Base-by-base conservation (phyloP, 371 early-diverging fungal species). In the Mortierella sp. region DNA sequence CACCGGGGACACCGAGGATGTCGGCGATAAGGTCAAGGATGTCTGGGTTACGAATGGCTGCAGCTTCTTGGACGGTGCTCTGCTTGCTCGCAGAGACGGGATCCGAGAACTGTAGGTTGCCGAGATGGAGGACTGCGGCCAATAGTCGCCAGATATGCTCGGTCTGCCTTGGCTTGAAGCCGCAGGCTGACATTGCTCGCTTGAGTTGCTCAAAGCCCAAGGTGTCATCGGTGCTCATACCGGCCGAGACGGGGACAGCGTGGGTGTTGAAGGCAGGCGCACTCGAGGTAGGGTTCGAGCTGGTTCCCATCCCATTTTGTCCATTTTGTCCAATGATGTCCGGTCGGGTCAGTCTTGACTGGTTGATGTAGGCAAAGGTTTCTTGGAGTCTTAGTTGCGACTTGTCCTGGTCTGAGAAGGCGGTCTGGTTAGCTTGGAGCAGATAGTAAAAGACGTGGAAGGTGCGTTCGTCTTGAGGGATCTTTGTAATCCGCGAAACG, bases 381-480 rank as follows among this genome's bases (percentile, higher is more conserved):
- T 87, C 81, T 28, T 86, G 84, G n/a, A 91, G 88, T n/a, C 87
- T 78, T 11, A 90, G 80, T 73, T 84, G 86, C 61, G 81, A 87
- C 57, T 82, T 81, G 46, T 87, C 87, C 75, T 91, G 88, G 28
- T 79, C 83, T 43, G 90, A 81, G 24, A 89, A 81, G 0, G 89
- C 80, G 10, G 82, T 75, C 59, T 90, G 78, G 14, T 51, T 53
- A 44, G 84, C 74, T 14, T 80, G 21, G 80, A 92, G 90, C 72
- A 98, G 90, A 46, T 96, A 93, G 82, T 98, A 96, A 81, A 99
- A 98, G 46, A 97, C 94, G 86, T 98, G 95, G 87, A 97, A 98
- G 67, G 93, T 96, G 72, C 95, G 90, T 79, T 97, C 97, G 73
- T 92, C 93, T n/a, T 91, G 75, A 40, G 88, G 88, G 21, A 90